Evolutionary conservation across 106 monocot species (phyloP), one percentile per base, ranked within the genome.

Genomic region (Apostasia ramifera): DNA sequence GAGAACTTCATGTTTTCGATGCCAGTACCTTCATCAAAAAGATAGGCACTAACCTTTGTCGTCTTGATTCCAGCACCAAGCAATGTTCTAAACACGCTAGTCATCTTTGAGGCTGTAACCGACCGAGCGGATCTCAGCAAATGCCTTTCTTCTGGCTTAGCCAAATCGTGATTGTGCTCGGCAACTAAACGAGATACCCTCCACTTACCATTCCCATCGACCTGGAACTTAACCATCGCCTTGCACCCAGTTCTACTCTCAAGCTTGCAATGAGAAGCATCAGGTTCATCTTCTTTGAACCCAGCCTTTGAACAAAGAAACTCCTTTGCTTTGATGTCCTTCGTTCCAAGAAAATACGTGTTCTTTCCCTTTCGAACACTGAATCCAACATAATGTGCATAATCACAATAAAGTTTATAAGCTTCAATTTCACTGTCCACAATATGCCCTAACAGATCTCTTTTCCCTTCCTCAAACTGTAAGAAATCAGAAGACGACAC

Each of bases 131-230:
- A 82, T 69, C 81, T 63, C 50, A 82, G 26, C 58, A 73, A 67
- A 59, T 82, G 77, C 42, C 81, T 63, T 55, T 82, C 73, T 14
- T 75, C 81, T 52, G 73, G 73, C 61, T 69, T 59, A 5, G 67
- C 82, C 26, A 82, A 55, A 13, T 82, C 77, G 48, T 82, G 77
- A 63, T 78, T 82, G 73, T 81, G 81, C 44, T 66, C 69, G 3
- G 65, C 52, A 14, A 61, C 70, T 13, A 82, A 82, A 41, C 54
- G 58, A 54, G 73, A 74, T 2, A 82, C 74, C 47, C 70, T 73
- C 82, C 82, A 82, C 47, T 63, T 56, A 1, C 74, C 74, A 46
- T 80, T 56, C 58, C 71, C 70, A 41, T 70, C 72, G 53, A 82
- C 68, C 40, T 68, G 68, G 45, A 82, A 82, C 9, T 70, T 47